Conservation (phyloP, 305 asterid species). For the Fraxinus sp. region DNA sequence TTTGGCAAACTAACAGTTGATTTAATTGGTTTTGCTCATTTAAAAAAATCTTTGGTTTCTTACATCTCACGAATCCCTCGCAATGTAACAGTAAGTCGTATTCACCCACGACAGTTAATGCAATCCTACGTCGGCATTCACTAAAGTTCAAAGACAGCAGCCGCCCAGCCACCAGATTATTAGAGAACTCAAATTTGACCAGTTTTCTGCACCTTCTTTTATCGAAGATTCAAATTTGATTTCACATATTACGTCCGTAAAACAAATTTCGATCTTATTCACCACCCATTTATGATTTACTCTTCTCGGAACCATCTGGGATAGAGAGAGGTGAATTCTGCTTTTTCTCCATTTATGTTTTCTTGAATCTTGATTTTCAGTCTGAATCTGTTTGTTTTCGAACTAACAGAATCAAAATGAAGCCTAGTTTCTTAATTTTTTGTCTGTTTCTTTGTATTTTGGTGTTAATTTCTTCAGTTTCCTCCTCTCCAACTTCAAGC, state of each 20-base stretch:
- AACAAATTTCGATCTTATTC: not conserved
- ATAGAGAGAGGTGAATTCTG: not conserved
- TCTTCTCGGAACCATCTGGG: not conserved
- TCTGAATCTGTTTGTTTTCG: not conserved
- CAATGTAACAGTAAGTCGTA: no score
- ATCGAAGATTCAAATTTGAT: not conserved
- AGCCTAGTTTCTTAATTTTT: slow-evolving; percentile 36
- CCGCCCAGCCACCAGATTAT: not conserved
- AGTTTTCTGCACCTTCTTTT: not conserved
- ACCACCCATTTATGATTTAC: not conserved
- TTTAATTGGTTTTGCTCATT: no score
- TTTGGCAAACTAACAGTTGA: no score
- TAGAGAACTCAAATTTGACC: not conserved
- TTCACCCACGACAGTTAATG: not conserved
- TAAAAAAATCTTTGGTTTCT: no score
- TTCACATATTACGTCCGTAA: not conserved
- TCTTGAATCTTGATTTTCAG: not conserved
- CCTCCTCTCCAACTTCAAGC: not conserved
- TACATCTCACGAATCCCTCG: no score
- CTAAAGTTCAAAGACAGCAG: not conserved
- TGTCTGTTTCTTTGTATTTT: slow-evolving; percentile 24
- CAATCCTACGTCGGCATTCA: not conserved
- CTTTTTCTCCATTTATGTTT: not conserved
- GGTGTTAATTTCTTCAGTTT: slow-evolving; percentile 1
- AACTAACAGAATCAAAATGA: slow-evolving; percentile 19